Evolutionary conservation across 192 early-diverging fungal genomes (phyloP).

Genomic region (Backusella morwellensis): DNA sequence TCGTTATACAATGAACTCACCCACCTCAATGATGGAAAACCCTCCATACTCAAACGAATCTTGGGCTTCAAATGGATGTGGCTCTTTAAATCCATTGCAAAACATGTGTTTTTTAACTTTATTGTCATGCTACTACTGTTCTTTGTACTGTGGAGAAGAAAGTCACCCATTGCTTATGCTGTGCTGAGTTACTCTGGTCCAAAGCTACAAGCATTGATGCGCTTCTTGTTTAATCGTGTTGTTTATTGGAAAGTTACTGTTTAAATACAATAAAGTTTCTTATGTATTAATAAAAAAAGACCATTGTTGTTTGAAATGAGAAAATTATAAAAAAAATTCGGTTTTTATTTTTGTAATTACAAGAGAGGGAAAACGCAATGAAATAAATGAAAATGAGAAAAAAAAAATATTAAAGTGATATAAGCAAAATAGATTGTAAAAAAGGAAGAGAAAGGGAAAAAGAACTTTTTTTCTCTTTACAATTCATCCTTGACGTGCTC

Average conservation of each 20-base stretch:
- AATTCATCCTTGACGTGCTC: slow-evolving; percentile 37
- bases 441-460: background rate
- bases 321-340: background rate
- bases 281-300: background rate
- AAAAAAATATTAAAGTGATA: slow-evolving; percentile 2
- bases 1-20: background rate
- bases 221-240: slow-evolving; percentile 5
- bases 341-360: background rate
- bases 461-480: slow-evolving; percentile 18
- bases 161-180: slow-evolving; percentile 30
- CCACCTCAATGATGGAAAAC: background rate
- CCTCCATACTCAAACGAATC: background rate
- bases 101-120: slow-evolving; percentile 23
- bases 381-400: slow-evolving; percentile 2
- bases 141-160: slow-evolving; percentile 19
- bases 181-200: slow-evolving; percentile 19
- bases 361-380: background rate
- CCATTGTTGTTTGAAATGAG: background rate
- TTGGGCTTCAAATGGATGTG: slow-evolving; percentile 12
- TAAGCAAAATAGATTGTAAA: background rate
- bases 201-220: slow-evolving; percentile 4
- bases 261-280: slow-evolving; percentile 8
- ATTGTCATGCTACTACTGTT: slow-evolving; percentile 24
- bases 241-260: slow-evolving; percentile 20
- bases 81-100: slow-evolving; percentile 23